Evolutionary conservation across 2,329 filamentous ascomycete genomes (phyloP).

Genomic region (Tolypocladium pustulatum): DNA sequence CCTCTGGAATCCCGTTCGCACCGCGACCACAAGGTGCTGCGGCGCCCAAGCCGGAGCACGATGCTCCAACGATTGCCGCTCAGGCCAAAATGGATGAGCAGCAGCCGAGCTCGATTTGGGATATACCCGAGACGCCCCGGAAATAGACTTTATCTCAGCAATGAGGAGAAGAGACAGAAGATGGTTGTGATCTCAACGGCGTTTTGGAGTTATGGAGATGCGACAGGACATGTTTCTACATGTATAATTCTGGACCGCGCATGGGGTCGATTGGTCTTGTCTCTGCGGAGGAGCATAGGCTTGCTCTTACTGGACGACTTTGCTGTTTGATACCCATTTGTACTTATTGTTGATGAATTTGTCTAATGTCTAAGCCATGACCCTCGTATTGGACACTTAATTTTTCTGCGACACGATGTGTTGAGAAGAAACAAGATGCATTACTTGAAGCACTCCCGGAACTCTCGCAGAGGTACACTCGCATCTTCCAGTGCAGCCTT

Average conservation of each 20-base stretch:
- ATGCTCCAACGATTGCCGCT: neutral
- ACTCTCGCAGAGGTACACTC: constrained; percentile 29
- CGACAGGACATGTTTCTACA: neutral
- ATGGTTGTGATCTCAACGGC: neutral
- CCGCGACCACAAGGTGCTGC: constrained; percentile 13
- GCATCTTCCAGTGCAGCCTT: constrained; percentile 30
- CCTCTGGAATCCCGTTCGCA: constrained; percentile 38
- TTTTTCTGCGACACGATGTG: neutral
- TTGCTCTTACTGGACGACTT: neutral
- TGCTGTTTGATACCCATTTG: constrained; percentile 4
- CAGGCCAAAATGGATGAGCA: neutral
- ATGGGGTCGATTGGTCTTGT: neutral
- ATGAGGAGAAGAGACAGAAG: neutral
- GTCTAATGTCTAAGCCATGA: neutral
- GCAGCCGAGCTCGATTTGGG: constrained; percentile 2
- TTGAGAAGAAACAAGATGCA: neutral
- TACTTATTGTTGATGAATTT: neutral
- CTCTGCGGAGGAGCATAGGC: neutral
- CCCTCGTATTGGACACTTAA: neutral
- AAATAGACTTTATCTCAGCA: constrained; percentile 2
- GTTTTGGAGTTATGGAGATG: neutral
- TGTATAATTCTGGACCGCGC: neutral
- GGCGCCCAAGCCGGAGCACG: neutral
- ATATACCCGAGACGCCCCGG: constrained; percentile 21
- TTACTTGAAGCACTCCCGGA: constrained; percentile 20